These are phyloP conservation scores for Remersonia thermophila DNA, from an alignment of 2,329 filamentous ascomycete species.

Conservation along the genomic window DNA sequence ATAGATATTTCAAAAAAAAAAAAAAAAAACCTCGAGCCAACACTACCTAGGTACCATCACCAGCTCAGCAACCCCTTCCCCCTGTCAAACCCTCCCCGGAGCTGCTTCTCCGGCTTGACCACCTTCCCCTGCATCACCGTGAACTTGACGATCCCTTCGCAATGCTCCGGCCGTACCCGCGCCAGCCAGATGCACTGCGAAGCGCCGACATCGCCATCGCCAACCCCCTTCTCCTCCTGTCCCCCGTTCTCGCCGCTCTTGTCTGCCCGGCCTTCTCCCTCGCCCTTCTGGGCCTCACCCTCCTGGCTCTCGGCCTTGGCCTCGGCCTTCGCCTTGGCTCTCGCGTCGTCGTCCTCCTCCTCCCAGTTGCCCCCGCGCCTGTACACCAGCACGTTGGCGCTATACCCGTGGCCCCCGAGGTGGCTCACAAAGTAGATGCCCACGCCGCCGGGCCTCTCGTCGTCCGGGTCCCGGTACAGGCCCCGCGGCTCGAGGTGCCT, in stretches of 20 bases:
- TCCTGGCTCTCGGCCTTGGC: constrained; percentile 18
- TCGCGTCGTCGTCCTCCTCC: constrained; percentile 18
- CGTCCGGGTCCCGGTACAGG: constrained; percentile 74
- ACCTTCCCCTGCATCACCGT: constrained; percentile 90
- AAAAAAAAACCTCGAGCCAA: too few relatives aligned
- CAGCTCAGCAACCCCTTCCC: constrained; percentile 73
- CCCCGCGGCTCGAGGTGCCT: constrained; percentile 75
- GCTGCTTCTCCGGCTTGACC: constrained; percentile 73
- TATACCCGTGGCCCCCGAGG: constrained; percentile 93
- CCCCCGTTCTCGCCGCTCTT: constrained; percentile 2
- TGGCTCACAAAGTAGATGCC: constrained; percentile 95
- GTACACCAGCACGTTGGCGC: constrained; percentile 89
- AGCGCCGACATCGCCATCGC: constrained; percentile 40
- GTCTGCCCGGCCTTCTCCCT: background rate
- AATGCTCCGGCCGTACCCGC: constrained; percentile 73
- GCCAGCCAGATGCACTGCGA: constrained; percentile 90
- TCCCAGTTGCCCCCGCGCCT: constrained; percentile 33
- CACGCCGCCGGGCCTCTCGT: constrained; percentile 80
- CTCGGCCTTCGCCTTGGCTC: constrained; percentile 13
- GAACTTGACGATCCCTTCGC: constrained; percentile 80
- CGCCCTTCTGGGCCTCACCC: background rate
- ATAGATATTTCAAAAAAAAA: too few relatives aligned
- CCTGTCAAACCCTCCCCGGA: constrained; percentile 85
- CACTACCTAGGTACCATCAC: too few relatives aligned
- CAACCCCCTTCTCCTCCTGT: constrained; percentile 5